Evolutionary conservation across 139 green algal species (phyloP).

Genomic region (Eudorina sp.): DNA sequence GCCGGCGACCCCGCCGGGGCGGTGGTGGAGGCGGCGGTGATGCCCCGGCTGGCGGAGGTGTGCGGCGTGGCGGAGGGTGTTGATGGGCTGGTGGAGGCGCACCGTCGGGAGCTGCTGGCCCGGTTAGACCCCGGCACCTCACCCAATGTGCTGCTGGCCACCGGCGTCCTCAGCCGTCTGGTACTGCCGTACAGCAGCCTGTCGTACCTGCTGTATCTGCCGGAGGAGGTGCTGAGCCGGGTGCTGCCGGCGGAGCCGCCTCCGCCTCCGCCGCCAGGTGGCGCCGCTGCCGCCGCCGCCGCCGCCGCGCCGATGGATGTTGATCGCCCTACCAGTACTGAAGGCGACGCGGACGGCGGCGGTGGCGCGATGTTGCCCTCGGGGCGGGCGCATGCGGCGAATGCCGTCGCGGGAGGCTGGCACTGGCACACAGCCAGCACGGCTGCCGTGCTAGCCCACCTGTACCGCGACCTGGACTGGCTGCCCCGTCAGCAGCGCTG

Average conservation of each 20-base stretch:
- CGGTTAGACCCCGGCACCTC: slow-evolving; percentile 18
- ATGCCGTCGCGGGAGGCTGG: too few relatives aligned
- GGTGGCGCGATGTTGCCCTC: background rate
- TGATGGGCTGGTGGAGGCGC: slow-evolving; percentile 37
- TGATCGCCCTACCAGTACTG: background rate
- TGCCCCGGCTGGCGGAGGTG: slow-evolving; percentile 42
- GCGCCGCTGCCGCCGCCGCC: background rate
- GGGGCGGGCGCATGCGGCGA: background rate
- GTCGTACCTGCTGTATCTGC: slow-evolving; percentile 29
- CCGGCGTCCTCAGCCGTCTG: slow-evolving; percentile 27
- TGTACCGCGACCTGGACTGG: background rate
- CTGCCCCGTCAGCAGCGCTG: slow-evolving; percentile 20
- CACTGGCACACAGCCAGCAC: background rate
- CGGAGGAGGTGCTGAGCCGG: background rate
- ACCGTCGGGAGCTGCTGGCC: slow-evolving; percentile 21
- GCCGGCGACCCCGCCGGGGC: background rate
- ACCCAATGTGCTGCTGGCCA: slow-evolving; percentile 4
- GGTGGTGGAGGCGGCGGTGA: background rate
- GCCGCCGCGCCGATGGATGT: background rate
- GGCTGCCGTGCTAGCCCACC: slow-evolving; percentile 7
- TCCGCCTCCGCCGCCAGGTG: background rate
- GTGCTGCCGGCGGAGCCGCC: slow-evolving; percentile 15
- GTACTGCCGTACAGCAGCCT: slow-evolving; percentile 25
- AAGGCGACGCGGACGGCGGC: background rate
- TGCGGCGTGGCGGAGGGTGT: slow-evolving; percentile 3